These are phyloP conservation scores for Cytospora piceae DNA, from an alignment of 2,329 filamentous ascomycete species.

Conservation along the genomic window DNA sequence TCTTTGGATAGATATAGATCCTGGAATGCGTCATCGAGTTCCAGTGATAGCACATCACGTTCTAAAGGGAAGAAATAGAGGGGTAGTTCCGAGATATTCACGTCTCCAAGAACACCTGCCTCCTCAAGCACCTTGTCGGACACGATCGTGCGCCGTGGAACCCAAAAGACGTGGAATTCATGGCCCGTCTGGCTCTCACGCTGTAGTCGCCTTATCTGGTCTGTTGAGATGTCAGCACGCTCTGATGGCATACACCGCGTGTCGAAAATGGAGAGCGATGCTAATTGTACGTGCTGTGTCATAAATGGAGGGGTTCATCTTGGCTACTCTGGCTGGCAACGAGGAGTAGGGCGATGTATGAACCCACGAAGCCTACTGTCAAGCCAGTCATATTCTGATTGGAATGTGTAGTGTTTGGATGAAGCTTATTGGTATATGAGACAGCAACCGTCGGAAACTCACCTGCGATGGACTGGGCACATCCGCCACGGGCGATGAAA, in stretches of 20 bases:
- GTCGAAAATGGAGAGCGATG: conserved; percentile 39
- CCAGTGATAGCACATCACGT: conserved; percentile 86
- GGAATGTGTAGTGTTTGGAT: not conserved
- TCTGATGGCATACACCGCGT: conserved; percentile 55
- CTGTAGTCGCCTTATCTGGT: conserved; percentile 88
- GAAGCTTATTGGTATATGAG: not conserved
- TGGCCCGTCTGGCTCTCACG: conserved; percentile 87
- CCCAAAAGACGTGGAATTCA: conserved; percentile 97
- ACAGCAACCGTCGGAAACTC: conserved; percentile 44
- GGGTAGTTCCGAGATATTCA: conserved; percentile 84
- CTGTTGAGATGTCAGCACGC: conserved; percentile 66
- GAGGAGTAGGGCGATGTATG: conserved; percentile 45
- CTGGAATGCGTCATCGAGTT: conserved; percentile 82
- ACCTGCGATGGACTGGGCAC: conserved; percentile 89
- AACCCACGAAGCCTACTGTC: conserved; percentile 31
- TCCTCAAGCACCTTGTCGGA: conserved; percentile 92
- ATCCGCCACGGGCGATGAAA: conserved; percentile 89
- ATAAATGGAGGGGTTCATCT: conserved; percentile 43
- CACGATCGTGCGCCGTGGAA: conserved; percentile 87
- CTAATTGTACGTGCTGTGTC: conserved; percentile 46
- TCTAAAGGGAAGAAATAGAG: conserved; percentile 91
- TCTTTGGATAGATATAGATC: conserved; percentile 92
- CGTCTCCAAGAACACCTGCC: conserved; percentile 88
- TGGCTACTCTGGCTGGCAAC: conserved; percentile 60
- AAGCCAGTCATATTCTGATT: not conserved